Evolutionary conservation across 306 rosid species (phyloP), one percentile per base, ranked within the genome.

Genomic region (Argentina anserina): DNA sequence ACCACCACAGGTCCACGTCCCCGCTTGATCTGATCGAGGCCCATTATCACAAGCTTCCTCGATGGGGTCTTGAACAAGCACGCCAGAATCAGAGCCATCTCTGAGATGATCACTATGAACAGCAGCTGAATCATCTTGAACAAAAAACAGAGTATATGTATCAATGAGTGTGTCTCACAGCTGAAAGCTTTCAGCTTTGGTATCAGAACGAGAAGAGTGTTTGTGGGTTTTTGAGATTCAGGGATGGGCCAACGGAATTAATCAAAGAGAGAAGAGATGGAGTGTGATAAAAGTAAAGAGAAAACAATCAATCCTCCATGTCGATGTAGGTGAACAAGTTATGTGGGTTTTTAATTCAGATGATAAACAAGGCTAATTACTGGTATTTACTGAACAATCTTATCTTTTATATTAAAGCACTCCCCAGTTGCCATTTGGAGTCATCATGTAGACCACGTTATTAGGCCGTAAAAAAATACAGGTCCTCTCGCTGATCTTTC

Each of bases 1-100:
- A 90, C 96, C 82, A 94, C 79, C 15, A 91, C 20, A 29, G 96
- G 97, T 59, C 97, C 97, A 46, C 90, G 86, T 2, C 97, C 93
- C 3, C 93, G 84, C 87, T 91, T 94, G 73, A 90, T 50, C 42
- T 94, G 92, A 87, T 91, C 97, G 85, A 91, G 73, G 1, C 81
- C 84, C 85, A 83, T 46, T 31, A 91, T 87, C 70, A 85, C 89
- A 12, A 91, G 84, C 81, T 91, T 94, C 83, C 97, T 82, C 81
- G 88, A 80, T 0, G 99, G 99, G 60, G 92, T 94, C 75, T 81
- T 94, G 89, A 94, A 94, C 67, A 86, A 73, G 20, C 88, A 69
- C 70, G 87, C 74, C 63, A 79, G 63, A 36, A 88, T 75, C 79
- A 87, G 75, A 34, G 72, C 76, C 77, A 87, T 87, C 84, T 94